Percentiles rank a stretch among this genome's conserved stretches.
Conservation (phyloP, 495 filamentous ascomycete species). For the Xylaria grammica region DNA sequence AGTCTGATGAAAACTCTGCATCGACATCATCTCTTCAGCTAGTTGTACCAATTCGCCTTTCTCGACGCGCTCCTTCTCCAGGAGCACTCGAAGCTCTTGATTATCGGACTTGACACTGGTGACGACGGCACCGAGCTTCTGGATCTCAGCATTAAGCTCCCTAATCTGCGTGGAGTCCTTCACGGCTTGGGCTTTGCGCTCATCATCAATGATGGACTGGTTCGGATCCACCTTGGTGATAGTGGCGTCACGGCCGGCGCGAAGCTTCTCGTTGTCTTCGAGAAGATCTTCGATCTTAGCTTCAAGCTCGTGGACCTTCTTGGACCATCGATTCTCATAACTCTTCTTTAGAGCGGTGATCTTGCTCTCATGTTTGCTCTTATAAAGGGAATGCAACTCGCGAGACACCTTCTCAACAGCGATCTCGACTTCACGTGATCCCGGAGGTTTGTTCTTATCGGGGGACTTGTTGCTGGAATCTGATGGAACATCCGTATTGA, state of each 20-base stretch:
- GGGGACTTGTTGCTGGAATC: constrained; percentile 32
- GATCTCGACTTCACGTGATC: constrained; percentile 68
- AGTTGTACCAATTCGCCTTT: constrained; percentile 93
- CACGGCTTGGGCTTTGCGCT: constrained; percentile 55
- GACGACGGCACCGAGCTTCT: constrained; percentile 73
- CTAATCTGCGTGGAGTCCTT: constrained; percentile 57
- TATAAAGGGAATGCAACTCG: constrained; percentile 92
- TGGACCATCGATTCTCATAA: constrained; percentile 89
- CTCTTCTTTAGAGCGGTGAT: constrained; percentile 92
- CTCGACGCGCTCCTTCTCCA: constrained; percentile 83
- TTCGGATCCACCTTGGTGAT: constrained; percentile 63
- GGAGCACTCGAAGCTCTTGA: constrained; percentile 62
- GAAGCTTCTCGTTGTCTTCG: constrained; percentile 76
- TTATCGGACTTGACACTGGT: constrained; percentile 68
- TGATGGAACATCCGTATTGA: constrained; percentile 40
- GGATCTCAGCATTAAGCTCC: constrained; percentile 68
- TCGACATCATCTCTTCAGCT: constrained; percentile 85
- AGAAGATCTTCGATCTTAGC: constrained; percentile 66
- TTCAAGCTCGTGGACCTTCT: constrained; percentile 78
- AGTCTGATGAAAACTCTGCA: constrained; percentile 44
- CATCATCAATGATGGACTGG: constrained; percentile 51
- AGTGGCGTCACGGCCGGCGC: constrained; percentile 65
- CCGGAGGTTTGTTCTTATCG: constrained; percentile 33
- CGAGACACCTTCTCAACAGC: constrained; percentile 90
- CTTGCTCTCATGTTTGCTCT: constrained; percentile 94